Evolutionary conservation across 495 filamentous ascomycete genomes (phyloP).

Genomic region (Lophiotrema nucula): DNA sequence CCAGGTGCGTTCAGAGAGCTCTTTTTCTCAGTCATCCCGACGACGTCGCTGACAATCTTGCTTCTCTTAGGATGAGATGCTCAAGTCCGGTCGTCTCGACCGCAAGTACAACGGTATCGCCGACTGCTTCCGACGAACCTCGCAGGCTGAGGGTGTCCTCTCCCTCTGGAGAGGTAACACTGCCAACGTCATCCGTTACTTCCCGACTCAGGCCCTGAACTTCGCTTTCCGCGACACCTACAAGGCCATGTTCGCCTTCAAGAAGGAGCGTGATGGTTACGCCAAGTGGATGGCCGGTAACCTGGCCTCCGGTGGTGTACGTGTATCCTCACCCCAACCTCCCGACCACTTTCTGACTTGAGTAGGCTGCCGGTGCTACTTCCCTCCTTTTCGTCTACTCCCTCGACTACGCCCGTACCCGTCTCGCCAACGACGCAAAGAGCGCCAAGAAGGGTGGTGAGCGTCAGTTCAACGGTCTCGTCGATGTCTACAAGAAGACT

Average conservation of each 20-base stretch:
- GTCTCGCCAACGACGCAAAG: slow-evolving; percentile 99
- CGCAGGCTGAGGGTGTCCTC: slow-evolving; percentile 73
- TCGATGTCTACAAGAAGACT: slow-evolving; percentile 99
- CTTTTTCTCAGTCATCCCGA: background rate
- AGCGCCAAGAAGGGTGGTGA: slow-evolving; percentile 92
- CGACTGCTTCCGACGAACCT: slow-evolving; percentile 93
- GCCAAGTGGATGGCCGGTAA: slow-evolving; percentile 99
- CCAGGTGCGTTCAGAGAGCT: slow-evolving; percentile 69
- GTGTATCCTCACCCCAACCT: slow-evolving; percentile 39
- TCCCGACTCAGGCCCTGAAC: slow-evolving; percentile 99
- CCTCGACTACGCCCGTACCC: slow-evolving; percentile 99
- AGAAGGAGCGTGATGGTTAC: slow-evolving; percentile 99
- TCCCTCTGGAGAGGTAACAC: slow-evolving; percentile 99
- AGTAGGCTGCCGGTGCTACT: slow-evolving; percentile 92
- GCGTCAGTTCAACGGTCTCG: slow-evolving; percentile 98
- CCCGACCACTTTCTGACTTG: slow-evolving; percentile 34
- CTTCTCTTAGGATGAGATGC: slow-evolving; percentile 89
- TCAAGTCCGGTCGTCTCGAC: slow-evolving; percentile 97
- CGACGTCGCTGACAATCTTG: slow-evolving; percentile 6
- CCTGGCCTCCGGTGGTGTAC: slow-evolving; percentile 99
- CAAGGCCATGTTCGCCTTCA: slow-evolving; percentile 99
- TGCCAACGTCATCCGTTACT: slow-evolving; percentile 99
- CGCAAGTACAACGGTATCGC: slow-evolving; percentile 90
- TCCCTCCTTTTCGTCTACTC: slow-evolving; percentile 99
- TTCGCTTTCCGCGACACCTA: slow-evolving; percentile 99